Evolutionary conservation across 257 asterid species (phyloP).

Genomic region (Eustoma russellianum): DNA sequence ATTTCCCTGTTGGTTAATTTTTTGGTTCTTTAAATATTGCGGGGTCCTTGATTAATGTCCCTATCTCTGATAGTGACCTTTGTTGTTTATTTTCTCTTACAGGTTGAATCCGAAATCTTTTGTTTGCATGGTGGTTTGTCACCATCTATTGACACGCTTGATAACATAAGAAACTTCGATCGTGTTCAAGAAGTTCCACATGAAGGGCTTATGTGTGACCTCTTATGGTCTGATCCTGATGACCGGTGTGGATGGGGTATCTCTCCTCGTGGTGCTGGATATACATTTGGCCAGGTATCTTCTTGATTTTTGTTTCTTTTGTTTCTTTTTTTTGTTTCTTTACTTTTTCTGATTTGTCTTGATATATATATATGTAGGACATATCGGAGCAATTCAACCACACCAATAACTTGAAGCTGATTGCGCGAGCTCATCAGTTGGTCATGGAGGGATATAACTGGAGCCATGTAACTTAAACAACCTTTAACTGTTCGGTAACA

Average conservation of each 20-base stretch:
- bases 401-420: slow-evolving; percentile 70
- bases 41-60: no score
- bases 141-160: slow-evolving; percentile 91
- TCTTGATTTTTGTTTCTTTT: slow-evolving; percentile 6
- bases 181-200: slow-evolving; percentile 99
- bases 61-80: neutral
- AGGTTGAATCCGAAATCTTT: slow-evolving; percentile 97
- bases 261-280: slow-evolving; percentile 98
- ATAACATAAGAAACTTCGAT: slow-evolving; percentile 82
- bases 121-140: slow-evolving; percentile 95
- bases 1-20: no score
- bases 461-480: slow-evolving; percentile 67
- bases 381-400: slow-evolving; percentile 95
- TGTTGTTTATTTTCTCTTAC: slow-evolving; percentile 4
- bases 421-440: slow-evolving; percentile 96
- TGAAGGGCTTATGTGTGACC: slow-evolving; percentile 98
- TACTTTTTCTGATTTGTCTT: neutral
- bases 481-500: neutral
- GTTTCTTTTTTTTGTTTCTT: slow-evolving; percentile 5
- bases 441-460: slow-evolving; percentile 98
- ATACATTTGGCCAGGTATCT: slow-evolving; percentile 88
- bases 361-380: slow-evolving; percentile 42
- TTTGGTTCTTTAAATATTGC: neutral
- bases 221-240: slow-evolving; percentile 97
- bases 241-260: slow-evolving; percentile 99